Base-by-base conservation (phyloP, 2,329 filamentous ascomycete genomes). In the Pseudocercospora macadamiae region DNA sequence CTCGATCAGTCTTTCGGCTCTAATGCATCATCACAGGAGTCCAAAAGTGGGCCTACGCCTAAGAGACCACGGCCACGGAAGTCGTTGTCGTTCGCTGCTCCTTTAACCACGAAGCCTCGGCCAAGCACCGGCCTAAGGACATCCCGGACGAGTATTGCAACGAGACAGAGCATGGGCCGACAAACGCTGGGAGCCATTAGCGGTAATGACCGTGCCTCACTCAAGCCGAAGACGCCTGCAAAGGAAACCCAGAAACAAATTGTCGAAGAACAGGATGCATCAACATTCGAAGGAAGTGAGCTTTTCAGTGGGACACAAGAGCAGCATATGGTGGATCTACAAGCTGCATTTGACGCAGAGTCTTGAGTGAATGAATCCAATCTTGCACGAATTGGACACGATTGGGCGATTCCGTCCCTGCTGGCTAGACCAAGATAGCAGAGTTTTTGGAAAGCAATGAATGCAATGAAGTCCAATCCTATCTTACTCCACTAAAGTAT, bases 241-340 rank as follows among this genome's bases (percentile, higher is more conserved):
- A 66, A 65, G 52, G 56, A 36, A 32, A 59, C 32, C 34, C 30
- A 36, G 23, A 47, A 56, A 21, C 48, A 61, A 25, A 42, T 44
- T 18, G 59, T 54, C 16, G 68, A 57, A 3, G 47, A 49, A 34
- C 63, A 67, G 12, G 71, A 70, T 37, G 69, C 68, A 51, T 73
- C 69, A n/a, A 68, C 67, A 16, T 77, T 77, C 52, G 75, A 73
- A 34, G 74, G 71, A 53, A 74, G 73, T 47, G 74, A 72, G 49
- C 64, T 78, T n/a, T 68, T 76, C 30, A 67, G 71, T 7, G 73
- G 73, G 4, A 77, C 77, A 26, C 73, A 65, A 28, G 62, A 55
- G 4, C 56, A 34, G 30, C 54, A 57, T 39, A 52, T 60, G 51
- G 26, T 62, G 30, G 57, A 60, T 37, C 39, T 57, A 42, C 48